Percentiles rank a stretch among this genome's conserved stretches.
These are phyloP conservation scores for Royoungia palumana DNA, from an alignment of 768 basidiomycete species.

Conservation along the genomic window DNA sequence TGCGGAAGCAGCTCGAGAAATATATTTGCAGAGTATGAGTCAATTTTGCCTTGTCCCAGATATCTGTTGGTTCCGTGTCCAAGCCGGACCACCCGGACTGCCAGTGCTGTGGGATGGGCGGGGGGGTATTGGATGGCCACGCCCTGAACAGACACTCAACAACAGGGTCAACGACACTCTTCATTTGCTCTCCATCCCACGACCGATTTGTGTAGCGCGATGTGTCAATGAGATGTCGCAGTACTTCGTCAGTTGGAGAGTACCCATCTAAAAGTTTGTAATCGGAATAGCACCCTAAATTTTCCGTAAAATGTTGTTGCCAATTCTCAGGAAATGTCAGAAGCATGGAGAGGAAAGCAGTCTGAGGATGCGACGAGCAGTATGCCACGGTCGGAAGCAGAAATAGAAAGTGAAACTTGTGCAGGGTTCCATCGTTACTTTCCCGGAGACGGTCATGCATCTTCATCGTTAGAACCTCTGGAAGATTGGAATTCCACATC, in stretches of 20 bases:
- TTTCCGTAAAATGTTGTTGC: background rate
- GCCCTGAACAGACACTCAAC: background rate
- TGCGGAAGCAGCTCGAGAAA: constrained; percentile 13
- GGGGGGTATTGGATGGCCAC: constrained; percentile 16
- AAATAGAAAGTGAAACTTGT: constrained; percentile 22
- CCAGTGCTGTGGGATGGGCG: background rate
- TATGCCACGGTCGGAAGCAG: constrained; percentile 31
- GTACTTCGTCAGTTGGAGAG: no score
- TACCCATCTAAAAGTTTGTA: no score
- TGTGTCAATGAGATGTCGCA: no score
- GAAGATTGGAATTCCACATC: no score
- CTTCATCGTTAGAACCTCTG: background rate
- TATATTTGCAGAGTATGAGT: background rate
- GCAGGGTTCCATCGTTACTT: background rate
- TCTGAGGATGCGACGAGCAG: constrained; percentile 4
- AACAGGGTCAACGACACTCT: no score
- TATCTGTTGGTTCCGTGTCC: background rate
- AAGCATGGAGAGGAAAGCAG: constrained; percentile 23
- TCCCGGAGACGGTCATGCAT: constrained; percentile 24
- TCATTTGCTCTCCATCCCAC: no score
- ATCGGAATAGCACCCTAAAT: no score
- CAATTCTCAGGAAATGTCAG: constrained; percentile 27
- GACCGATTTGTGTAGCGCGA: no score
- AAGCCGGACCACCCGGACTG: no score
- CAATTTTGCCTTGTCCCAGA: constrained; percentile 1